These are phyloP conservation scores for Hansenula anomala DNA, from an alignment of 1,139 yeast genomes.

Conservation along the genomic window DNA sequence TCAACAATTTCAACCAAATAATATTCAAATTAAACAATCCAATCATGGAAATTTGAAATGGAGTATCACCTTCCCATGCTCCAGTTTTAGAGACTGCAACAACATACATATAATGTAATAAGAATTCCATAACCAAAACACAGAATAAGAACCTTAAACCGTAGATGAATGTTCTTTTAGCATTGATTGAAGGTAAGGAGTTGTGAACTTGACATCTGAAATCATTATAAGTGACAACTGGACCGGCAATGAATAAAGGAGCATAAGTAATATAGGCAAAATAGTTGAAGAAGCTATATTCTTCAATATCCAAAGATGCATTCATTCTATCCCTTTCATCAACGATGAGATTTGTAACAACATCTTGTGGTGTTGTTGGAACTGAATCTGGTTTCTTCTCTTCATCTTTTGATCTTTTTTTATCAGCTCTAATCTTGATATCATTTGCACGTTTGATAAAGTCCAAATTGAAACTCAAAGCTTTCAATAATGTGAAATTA, in stretches of 20 bases:
- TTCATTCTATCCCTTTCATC: conserved; percentile 66
- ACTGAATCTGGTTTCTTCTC: conserved; percentile 18
- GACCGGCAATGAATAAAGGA: conserved; percentile 94
- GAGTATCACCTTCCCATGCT: conserved; percentile 88
- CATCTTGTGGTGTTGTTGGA: conserved; percentile 21
- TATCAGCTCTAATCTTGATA: conserved; percentile 8
- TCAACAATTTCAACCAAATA: conserved; percentile 85
- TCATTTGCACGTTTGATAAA: conserved; percentile 44
- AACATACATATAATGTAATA: conserved; percentile 85
- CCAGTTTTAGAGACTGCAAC: conserved; percentile 83
- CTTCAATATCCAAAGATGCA: conserved; percentile 54
- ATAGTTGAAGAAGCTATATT: conserved; percentile 61
- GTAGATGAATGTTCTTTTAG: conserved; percentile 53
- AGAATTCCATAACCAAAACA: conserved; percentile 79
- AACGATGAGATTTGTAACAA: conserved; percentile 20
- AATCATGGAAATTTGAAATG: conserved; percentile 92
- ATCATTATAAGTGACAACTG: conserved; percentile 89
- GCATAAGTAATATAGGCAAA: conserved; percentile 76
- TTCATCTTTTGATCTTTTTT: conserved; percentile 14
- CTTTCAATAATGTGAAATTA: conserved; percentile 80
- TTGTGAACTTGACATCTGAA: conserved; percentile 60
- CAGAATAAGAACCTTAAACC: conserved; percentile 68
- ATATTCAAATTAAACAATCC: conserved; percentile 86
- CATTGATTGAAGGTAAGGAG: conserved; percentile 47
- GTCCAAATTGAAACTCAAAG: conserved; percentile 81